These are phyloP conservation scores for Prunus yedoensis DNA, from an alignment of 331 rosid genomes.

Conservation along the genomic window DNA sequence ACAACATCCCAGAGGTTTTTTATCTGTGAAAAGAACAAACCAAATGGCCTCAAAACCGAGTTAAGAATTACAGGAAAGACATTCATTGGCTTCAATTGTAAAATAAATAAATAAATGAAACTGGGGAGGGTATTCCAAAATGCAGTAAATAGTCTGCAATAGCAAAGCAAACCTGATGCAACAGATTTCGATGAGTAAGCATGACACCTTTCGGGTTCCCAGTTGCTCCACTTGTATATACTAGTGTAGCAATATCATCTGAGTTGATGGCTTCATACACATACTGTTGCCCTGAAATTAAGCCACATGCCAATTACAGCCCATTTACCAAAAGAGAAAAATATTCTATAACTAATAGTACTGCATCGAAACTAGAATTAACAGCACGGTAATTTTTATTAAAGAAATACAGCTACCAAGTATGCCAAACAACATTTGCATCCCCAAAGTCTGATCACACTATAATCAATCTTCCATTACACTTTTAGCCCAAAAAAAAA, in stretches of 20 bases:
- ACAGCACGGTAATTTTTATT: background rate
- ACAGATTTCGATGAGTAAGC: conserved; percentile 84
- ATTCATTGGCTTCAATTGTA: conserved; percentile 21
- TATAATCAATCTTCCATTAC: background rate
- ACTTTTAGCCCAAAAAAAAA: background rate
- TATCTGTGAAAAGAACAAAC: conserved; percentile 43
- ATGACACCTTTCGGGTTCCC: conserved; percentile 96
- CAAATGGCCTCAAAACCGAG: conserved; percentile 15
- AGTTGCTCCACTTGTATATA: conserved; percentile 95
- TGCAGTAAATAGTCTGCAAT: background rate
- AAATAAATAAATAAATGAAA: conserved; percentile 1
- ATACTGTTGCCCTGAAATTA: conserved; percentile 52
- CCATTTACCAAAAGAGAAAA: background rate
- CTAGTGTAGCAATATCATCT: conserved; percentile 82
- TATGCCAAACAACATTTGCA: background rate
- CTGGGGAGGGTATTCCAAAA: background rate
- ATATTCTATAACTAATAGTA: background rate
- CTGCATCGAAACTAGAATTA: background rate
- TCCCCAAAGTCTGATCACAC: background rate
- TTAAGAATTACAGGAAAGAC: conserved; percentile 11
- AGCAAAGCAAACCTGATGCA: conserved; percentile 73
- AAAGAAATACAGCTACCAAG: background rate
- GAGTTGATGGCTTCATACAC: conserved; percentile 60
- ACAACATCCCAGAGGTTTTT: conserved; percentile 70
- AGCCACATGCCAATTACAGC: background rate